Conservation (phyloP, 805 yeast genomes). For the Sungouiella thailandica region DNA sequence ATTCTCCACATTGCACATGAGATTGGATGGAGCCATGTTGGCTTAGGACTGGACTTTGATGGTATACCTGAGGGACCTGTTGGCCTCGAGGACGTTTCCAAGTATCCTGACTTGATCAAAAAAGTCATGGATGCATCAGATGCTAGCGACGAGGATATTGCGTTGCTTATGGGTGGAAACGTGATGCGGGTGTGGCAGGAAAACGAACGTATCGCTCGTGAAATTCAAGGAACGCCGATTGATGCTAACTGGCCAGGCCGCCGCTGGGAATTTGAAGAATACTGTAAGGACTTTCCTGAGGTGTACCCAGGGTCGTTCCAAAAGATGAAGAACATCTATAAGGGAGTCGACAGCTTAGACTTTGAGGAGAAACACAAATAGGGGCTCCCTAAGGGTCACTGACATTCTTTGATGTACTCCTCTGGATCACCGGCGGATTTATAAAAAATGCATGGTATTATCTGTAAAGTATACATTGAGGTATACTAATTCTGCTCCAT, state of each 20-base stretch:
- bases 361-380: neutral
- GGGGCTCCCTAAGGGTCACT: no score
- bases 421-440: no score
- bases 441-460: no score
- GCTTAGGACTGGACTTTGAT: constrained; percentile 50
- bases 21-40: constrained; percentile 50
- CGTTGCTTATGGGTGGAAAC: constrained; percentile 42
- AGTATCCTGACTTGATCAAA: constrained; percentile 44
- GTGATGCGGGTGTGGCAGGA: constrained; percentile 45
- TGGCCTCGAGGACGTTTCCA: constrained; percentile 53
- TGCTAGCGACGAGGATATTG: constrained; percentile 43
- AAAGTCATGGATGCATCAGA: constrained; percentile 22
- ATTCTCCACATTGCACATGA: constrained; percentile 36
- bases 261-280: constrained; percentile 36
- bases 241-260: constrained; percentile 41
- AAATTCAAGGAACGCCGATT: constrained; percentile 9
- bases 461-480: no score
- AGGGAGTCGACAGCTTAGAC: constrained; percentile 2
- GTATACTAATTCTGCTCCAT: no score
- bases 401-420: no score
- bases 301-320: constrained; percentile 27
- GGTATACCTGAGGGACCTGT: constrained; percentile 45
- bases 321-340: constrained; percentile 1
- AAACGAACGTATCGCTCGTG: constrained; percentile 27
- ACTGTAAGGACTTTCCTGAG: constrained; percentile 31